These are phyloP conservation scores for Zanthoxylum bungeanum DNA, from an alignment of 345 rosid genomes.

Conservation along the genomic window DNA sequence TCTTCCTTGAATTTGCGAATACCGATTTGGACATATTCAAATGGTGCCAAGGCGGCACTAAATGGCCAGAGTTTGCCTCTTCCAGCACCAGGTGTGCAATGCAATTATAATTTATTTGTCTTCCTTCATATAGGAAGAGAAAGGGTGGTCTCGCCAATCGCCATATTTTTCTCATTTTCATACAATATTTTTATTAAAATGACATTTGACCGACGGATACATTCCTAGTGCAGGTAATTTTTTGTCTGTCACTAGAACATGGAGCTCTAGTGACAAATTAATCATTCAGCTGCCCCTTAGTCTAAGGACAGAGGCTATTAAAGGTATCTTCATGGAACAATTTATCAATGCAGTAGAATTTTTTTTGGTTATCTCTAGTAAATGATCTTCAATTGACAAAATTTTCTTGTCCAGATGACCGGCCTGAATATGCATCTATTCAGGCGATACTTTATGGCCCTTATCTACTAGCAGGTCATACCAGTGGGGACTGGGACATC, in stretches of 20 bases:
- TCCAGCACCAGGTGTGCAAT: slow-evolving; percentile 59
- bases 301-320: slow-evolving; percentile 66
- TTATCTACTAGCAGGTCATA: slow-evolving; percentile 69
- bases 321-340: slow-evolving; percentile 67
- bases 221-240: slow-evolving; percentile 53
- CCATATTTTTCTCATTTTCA: too few species aligned
- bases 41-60: slow-evolving; percentile 54
- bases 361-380: not conserved
- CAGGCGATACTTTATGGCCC: slow-evolving; percentile 90
- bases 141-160: too few species aligned
- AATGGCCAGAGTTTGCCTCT: slow-evolving; percentile 44
- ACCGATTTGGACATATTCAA: slow-evolving; percentile 62
- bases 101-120: not conserved
- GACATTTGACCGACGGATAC: not conserved
- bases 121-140: not conserved
- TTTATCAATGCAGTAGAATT: too few species aligned
- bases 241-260: slow-evolving; percentile 43
- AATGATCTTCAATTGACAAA: slow-evolving; percentile 6
- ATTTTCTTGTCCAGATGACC: slow-evolving; percentile 54
- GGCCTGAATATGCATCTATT: slow-evolving; percentile 62
- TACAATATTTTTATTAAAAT: too few species aligned
- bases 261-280: slow-evolving; percentile 62
- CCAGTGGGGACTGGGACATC: slow-evolving; percentile 64
- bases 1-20: slow-evolving; percentile 70
- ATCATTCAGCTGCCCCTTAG: slow-evolving; percentile 55